Conservation (phyloP, 495 filamentous ascomycete genomes). For the Talaromyces borbonicus region DNA sequence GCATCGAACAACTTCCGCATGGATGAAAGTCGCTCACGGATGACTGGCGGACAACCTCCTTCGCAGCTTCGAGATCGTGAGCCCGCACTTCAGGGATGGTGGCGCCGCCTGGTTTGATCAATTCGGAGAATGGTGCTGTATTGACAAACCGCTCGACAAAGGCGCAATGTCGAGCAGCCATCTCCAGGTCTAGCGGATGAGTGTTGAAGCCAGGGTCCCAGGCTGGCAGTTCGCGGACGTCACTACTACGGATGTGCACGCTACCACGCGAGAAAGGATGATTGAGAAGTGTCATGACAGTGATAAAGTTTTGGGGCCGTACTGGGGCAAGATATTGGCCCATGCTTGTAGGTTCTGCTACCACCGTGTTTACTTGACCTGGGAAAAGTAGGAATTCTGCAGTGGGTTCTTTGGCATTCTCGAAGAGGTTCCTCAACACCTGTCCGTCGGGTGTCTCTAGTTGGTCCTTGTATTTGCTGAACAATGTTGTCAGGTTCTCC, state of each 20-base stretch:
- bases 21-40: not conserved
- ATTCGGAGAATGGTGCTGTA: conserved; percentile 22
- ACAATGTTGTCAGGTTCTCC: not conserved
- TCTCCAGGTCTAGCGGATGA: conserved; percentile 25
- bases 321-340: conserved; percentile 19
- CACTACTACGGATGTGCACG: conserved; percentile 40
- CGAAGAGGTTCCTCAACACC: not conserved
- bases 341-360: conserved; percentile 14
- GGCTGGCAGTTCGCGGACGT: conserved; percentile 24
- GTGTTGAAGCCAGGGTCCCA: conserved; percentile 19
- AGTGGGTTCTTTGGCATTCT: not conserved
- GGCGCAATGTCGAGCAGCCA: conserved; percentile 35
- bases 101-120: conserved; percentile 15
- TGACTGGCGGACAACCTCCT: not conserved
- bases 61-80: conserved; percentile 14
- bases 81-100: not conserved
- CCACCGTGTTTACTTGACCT: not conserved
- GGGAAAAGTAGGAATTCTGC: not conserved
- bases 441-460: not conserved
- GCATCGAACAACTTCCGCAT: conserved; percentile 7
- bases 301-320: conserved; percentile 12
- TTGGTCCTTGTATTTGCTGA: not conserved
- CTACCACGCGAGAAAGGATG: conserved; percentile 45
- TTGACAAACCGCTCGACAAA: conserved; percentile 30
- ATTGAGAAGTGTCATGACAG: conserved; percentile 11